Base-by-base conservation (phyloP, 257 asterid genomes). In the Petunia secreta region DNA sequence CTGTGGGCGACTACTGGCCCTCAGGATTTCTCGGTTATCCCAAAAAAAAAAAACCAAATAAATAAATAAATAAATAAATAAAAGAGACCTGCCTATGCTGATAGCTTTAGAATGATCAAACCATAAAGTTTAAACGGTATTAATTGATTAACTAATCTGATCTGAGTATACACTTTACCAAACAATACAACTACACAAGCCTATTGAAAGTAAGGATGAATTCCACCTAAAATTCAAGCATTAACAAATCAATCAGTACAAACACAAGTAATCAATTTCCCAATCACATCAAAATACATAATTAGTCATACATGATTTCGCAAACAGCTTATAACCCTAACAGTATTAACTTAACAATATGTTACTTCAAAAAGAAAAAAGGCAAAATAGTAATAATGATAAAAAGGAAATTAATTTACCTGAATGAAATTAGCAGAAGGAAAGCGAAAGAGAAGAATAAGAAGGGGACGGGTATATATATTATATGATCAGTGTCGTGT, bases 351-450 rank as follows among this genome's bases (percentile, higher is more conserved):
- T 44, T 69, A 69, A 5, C 25, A 59, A 36, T 16, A 69, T 44
- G 38, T n/a, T 34, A 44, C 3, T 25, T 25, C 25, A 25, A 8
- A 36, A 71, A 15, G 44, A 46, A 16, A 2, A n/a, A 46, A 43
- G 4, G 3, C 8, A n/a, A 66, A 48, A 0, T 44, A 66, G 39
- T 66, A 16, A 16, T 66, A 9, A 15, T 38, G 14, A 40, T 3
- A 10, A 14, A 0, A 16, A 11, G 79, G 43, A 34, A 0, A 44
- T 63, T 73, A 62, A 37, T 39, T 5, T 75, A 81, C 89, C 85
- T 79, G 71, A 66, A 67, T 75, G 75, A 79, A 77, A 71, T 50
- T 78, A 25, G 82, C 83, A 75, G 83, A 81, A 39, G 65, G 78
- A 53, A 36, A 2, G 44, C 46, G 37, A 66, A 37, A 39, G 15